Conservation (phyloP, 306 rosid genomes). For the Malus fusca region DNA sequence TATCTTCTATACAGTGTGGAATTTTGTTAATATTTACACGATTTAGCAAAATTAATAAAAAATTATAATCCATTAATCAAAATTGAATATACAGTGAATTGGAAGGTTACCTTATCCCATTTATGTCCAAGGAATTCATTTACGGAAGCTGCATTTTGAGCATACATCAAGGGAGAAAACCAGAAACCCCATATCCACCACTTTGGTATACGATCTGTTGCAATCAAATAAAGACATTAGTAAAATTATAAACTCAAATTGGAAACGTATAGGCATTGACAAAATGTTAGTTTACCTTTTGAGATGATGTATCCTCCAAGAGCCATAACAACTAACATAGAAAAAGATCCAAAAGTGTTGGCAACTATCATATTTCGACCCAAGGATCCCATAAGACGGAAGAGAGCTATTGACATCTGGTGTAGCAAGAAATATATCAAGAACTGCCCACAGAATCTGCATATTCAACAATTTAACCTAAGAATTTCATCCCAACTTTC, state of each 20-base stretch:
- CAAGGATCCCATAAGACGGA: conserved; percentile 95
- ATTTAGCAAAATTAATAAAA: not conserved
- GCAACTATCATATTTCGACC: conserved; percentile 96
- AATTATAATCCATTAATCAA: not conserved
- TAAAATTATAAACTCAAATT: not conserved
- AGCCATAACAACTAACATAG: conserved; percentile 97
- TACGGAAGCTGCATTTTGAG: conserved; percentile 86
- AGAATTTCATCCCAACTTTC: conserved; percentile 18
- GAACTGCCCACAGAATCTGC: conserved; percentile 76
- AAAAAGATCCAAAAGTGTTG: conserved; percentile 97
- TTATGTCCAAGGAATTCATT: conserved; percentile 97
- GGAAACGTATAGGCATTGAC: conserved; percentile 14
- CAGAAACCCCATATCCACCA: conserved; percentile 99
- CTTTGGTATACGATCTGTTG: conserved; percentile 64
- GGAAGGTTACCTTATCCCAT: conserved; percentile 70
- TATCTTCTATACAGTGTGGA: not conserved
- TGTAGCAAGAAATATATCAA: conserved; percentile 80
- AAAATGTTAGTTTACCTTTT: conserved; percentile 46
- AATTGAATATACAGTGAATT: not conserved
- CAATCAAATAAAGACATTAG: conserved; percentile 20
- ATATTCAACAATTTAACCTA: conserved; percentile 20
- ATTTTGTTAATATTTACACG: not conserved
- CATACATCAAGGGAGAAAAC: conserved; percentile 98
- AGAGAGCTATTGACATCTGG: conserved; percentile 94
- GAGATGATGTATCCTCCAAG: conserved; percentile 94